Conservation (phyloP, 169 alveolate genomes). For the Babesia sp. region DNA sequence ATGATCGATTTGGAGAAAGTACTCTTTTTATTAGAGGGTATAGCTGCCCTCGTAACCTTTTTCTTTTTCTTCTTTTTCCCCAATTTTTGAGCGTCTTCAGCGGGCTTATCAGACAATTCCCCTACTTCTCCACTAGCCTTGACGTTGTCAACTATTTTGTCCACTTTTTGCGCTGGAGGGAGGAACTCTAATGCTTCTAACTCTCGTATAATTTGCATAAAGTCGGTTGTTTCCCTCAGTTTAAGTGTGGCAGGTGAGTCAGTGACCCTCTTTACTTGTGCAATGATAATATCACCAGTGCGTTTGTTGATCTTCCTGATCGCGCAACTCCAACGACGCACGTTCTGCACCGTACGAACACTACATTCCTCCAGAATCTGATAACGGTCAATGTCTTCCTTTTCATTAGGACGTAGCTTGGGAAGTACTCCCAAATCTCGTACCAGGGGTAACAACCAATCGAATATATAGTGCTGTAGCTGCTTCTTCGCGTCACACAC, state of each 20-base stretch:
- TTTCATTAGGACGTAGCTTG: slow-evolving; percentile 38
- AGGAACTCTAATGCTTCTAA: slow-evolving; percentile 64
- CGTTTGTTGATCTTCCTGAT: slow-evolving; percentile 78
- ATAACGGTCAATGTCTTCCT: slow-evolving; percentile 62
- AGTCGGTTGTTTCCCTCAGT: slow-evolving; percentile 60
- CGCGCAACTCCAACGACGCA: slow-evolving; percentile 83
- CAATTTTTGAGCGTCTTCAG: slow-evolving; percentile 52
- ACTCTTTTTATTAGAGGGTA: slow-evolving; percentile 69
- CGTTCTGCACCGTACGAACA: slow-evolving; percentile 79
- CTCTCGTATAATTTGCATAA: slow-evolving; percentile 54
- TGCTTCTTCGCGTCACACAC: slow-evolving; percentile 82
- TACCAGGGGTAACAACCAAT: slow-evolving; percentile 81
- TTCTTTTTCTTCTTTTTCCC: slow-evolving; percentile 62
- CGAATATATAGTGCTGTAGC: slow-evolving; percentile 78
- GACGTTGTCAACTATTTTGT: slow-evolving; percentile 2
- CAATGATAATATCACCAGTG: slow-evolving; percentile 81
- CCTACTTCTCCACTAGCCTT: slow-evolving; percentile 2
- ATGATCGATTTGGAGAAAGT: slow-evolving; percentile 57
- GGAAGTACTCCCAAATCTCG: slow-evolving; percentile 68
- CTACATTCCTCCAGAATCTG: slow-evolving; percentile 81
- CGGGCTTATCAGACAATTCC: slow-evolving; percentile 16
- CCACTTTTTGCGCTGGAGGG: slow-evolving; percentile 29
- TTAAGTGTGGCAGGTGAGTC: slow-evolving; percentile 75
- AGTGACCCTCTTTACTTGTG: slow-evolving; percentile 67
- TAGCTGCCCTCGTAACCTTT: slow-evolving; percentile 56